These are phyloP conservation scores for Betula pendula DNA, from an alignment of 306 rosid genomes.

Conservation along the genomic window DNA sequence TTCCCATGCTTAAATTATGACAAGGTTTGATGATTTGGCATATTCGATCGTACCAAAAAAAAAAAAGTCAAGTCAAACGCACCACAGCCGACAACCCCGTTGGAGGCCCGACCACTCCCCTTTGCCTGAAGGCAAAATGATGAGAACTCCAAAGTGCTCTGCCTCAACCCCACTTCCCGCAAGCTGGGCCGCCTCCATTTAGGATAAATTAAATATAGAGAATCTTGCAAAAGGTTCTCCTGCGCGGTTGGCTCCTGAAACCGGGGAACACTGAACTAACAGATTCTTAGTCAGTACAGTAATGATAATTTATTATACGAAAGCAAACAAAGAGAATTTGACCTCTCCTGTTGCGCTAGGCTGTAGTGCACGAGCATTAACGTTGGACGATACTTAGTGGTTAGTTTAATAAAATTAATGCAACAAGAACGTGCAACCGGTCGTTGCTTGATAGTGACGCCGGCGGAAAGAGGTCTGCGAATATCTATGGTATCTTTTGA, in stretches of 20 bases:
- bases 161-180: slow-evolving; percentile 8
- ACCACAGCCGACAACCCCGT: slow-evolving; percentile 8
- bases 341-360: slow-evolving; percentile 23
- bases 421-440: not conserved
- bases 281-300: not conserved
- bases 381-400: not conserved
- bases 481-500: not conserved
- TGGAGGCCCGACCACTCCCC: slow-evolving; percentile 27
- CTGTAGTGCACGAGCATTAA: slow-evolving; percentile 20
- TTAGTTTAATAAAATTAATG: not conserved
- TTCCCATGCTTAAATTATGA: no score
- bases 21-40: no score
- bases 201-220: not conserved
- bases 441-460: not conserved
- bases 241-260: slow-evolving; percentile 28
- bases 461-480: not conserved
- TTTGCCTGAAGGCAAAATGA: slow-evolving; percentile 20
- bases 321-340: slow-evolving; percentile 15
- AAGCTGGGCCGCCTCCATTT: not conserved
- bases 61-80: slow-evolving; percentile 19
- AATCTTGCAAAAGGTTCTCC: not conserved
- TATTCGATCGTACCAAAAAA: no score
- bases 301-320: not conserved
- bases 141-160: slow-evolving; percentile 2
- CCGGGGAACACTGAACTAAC: slow-evolving; percentile 16